Conservation (phyloP, 176 grass and related monocot genomes). For the Tillandsia leiboldiana region DNA sequence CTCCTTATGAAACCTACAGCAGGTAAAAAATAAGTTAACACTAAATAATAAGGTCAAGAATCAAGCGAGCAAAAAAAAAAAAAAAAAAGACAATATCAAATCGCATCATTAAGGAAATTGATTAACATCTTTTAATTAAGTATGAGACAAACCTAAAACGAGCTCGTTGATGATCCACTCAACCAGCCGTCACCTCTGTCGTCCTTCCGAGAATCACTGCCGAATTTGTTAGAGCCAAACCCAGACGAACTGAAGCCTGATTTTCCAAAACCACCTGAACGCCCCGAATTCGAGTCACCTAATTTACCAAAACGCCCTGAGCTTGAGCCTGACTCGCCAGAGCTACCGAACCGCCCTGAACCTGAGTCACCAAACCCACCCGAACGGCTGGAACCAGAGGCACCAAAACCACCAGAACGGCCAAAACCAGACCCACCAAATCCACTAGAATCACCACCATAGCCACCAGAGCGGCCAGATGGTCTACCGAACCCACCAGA, state of each 20-base stretch:
- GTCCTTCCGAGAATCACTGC: conserved; percentile 7
- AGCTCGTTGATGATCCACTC: not conserved
- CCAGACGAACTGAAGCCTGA: conserved; percentile 7
- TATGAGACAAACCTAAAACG: conserved; percentile 9
- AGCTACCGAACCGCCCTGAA: conserved; percentile 33
- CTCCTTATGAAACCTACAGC: not conserved
- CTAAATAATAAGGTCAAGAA: not conserved
- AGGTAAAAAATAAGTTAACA: not conserved
- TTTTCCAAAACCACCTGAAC: conserved; percentile 41
- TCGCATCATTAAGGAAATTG: not conserved
- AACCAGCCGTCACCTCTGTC: not conserved
- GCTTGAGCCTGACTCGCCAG: conserved; percentile 32
- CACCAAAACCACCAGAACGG: conserved; percentile 18
- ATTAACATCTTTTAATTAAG: not conserved
- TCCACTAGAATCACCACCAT: conserved; percentile 1
- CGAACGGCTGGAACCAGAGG: conserved; percentile 9
- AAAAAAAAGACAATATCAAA: not conserved
- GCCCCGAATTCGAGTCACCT: conserved; percentile 4
- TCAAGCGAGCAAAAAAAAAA: not conserved
- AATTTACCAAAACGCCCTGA: conserved; percentile 30
- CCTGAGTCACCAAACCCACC: conserved; percentile 5
- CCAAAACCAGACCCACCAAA: conserved; percentile 10
- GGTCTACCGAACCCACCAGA: conserved; percentile 18
- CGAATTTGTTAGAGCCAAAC: conserved; percentile 21
- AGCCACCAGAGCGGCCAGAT: conserved; percentile 26